A percentile compares a stretch with the other conserved stretches of the same genome.
phyloP scores from a whole-genome alignment of 2,329 filamentous ascomycete genomes.

The Alternaria sp. region DNA sequence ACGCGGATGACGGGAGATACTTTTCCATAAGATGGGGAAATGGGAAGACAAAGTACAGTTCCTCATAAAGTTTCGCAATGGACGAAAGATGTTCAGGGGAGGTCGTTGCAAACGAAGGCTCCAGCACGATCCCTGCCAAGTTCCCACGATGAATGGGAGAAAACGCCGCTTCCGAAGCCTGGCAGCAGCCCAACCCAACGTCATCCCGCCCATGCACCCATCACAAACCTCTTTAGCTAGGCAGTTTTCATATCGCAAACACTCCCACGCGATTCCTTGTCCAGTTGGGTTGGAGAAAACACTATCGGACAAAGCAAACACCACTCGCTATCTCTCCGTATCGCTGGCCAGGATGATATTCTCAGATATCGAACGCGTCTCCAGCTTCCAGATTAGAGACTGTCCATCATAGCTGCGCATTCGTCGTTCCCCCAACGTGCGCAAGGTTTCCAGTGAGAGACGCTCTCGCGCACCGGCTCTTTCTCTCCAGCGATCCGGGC shows the following conservation, averaged over 20 bases:
- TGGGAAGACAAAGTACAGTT: background rate
- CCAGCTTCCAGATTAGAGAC: conserved; percentile 27
- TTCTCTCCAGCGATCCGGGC: conserved; percentile 42
- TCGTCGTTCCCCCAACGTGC: conserved; percentile 40
- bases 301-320: conserved; percentile 2
- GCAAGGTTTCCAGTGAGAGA: conserved; percentile 36
- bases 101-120: background rate
- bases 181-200: conserved; percentile 26
- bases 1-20: background rate
- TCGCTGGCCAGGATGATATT: conserved; percentile 33
- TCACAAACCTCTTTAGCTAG: conserved; percentile 2
- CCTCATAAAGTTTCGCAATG: background rate
- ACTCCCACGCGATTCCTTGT: background rate
- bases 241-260: conserved; percentile 8
- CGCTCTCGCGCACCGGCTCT: conserved; percentile 38
- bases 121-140: conserved; percentile 28
- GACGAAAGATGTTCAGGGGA: background rate
- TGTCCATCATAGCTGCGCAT: conserved; percentile 34
- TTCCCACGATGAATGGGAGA: conserved; percentile 16
- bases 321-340: conserved; percentile 16
- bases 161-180: conserved; percentile 28
- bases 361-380: conserved; percentile 22
- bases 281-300: background rate
- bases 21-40: background rate
- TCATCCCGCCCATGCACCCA: conserved; percentile 11